Conservation (phyloP, 768 basidiomycete species). For the Rhizopogon roseolus region DNA sequence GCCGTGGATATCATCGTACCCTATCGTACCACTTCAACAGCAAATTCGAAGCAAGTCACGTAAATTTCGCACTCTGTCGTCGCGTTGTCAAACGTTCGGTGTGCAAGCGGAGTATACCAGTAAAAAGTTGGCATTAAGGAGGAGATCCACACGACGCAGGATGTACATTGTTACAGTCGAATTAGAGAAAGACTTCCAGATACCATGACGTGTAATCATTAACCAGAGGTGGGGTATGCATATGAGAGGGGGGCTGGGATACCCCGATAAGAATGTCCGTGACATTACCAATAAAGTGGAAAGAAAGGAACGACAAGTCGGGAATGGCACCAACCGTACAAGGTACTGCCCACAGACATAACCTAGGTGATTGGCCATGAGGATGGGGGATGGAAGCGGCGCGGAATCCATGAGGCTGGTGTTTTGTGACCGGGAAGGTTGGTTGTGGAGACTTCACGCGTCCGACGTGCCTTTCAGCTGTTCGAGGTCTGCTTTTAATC, state of each 20-base stretch:
- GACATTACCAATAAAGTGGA: not conserved
- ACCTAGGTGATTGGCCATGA: slow-evolving; percentile 14
- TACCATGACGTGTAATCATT: slow-evolving; percentile 14
- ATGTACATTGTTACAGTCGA: slow-evolving; percentile 13
- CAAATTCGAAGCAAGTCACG: not conserved
- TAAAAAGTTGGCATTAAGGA: not conserved
- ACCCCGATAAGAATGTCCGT: slow-evolving; percentile 20
- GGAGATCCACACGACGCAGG: slow-evolving; percentile 9
- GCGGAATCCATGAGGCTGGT: slow-evolving; percentile 32
- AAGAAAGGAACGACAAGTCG: not conserved
- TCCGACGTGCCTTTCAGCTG: slow-evolving; percentile 33
- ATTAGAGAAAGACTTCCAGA: slow-evolving; percentile 12
- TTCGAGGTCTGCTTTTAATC: slow-evolving; percentile 67
- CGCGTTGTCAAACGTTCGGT: not conserved
- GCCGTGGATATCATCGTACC: no score
- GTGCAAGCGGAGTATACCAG: not conserved
- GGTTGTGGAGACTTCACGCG: slow-evolving; percentile 11
- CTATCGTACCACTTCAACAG: not conserved
- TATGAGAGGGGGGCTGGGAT: slow-evolving; percentile 9
- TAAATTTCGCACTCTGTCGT: not conserved
- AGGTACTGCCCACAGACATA: slow-evolving; percentile 11
- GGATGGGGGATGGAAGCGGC: slow-evolving; percentile 19
- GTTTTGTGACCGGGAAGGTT: slow-evolving; percentile 3
- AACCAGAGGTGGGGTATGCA: slow-evolving; percentile 21
- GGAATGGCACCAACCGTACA: not conserved